phyloP scores from a whole-genome alignment of 768 basidiomycete species.

The Lactifluus hygrophoroides region DNA sequence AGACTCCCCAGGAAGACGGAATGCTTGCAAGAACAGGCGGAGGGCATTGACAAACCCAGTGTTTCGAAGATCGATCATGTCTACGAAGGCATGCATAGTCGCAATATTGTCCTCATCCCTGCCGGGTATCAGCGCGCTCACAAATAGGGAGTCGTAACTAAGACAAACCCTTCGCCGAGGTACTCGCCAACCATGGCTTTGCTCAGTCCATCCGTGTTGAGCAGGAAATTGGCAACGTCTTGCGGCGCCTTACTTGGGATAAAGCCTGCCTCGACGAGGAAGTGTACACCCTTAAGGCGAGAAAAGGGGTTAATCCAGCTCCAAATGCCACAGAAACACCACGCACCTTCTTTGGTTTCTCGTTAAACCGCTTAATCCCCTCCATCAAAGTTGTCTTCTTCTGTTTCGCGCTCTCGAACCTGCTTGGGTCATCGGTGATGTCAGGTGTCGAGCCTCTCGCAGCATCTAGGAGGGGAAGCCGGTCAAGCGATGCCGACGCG shows the following conservation, averaged over 20 bases:
- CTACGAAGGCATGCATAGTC: slow-evolving; percentile 97
- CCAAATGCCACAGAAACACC: neutral
- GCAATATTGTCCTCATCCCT: slow-evolving; percentile 88
- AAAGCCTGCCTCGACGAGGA: slow-evolving; percentile 81
- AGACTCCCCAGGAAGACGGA: slow-evolving; percentile 93
- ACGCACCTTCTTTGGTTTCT: slow-evolving; percentile 91
- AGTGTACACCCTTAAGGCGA: slow-evolving; percentile 75
- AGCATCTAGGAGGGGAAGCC: slow-evolving; percentile 36
- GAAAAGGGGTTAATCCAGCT: neutral
- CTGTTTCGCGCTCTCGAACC: slow-evolving; percentile 93
- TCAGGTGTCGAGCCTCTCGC: slow-evolving; percentile 73
- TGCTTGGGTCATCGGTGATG: slow-evolving; percentile 77
- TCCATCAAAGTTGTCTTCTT: slow-evolving; percentile 92
- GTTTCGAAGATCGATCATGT: slow-evolving; percentile 79
- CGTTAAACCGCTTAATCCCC: slow-evolving; percentile 96
- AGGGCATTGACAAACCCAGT: slow-evolving; percentile 83
- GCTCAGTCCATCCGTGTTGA: slow-evolving; percentile 84
- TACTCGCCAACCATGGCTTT: slow-evolving; percentile 98
- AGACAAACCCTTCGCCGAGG: slow-evolving; percentile 85
- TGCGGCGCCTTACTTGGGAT: slow-evolving; percentile 62
- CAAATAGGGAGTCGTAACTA: neutral
- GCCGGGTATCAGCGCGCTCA: neutral
- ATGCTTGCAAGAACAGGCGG: slow-evolving; percentile 84
- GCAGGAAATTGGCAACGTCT: slow-evolving; percentile 79
- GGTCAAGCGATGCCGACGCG: slow-evolving; percentile 45